Percentiles rank a stretch among this genome's conserved stretches.
These are phyloP conservation scores for Venturia pyrina DNA, from an alignment of 2,329 filamentous ascomycete species.

Conservation along the genomic window DNA sequence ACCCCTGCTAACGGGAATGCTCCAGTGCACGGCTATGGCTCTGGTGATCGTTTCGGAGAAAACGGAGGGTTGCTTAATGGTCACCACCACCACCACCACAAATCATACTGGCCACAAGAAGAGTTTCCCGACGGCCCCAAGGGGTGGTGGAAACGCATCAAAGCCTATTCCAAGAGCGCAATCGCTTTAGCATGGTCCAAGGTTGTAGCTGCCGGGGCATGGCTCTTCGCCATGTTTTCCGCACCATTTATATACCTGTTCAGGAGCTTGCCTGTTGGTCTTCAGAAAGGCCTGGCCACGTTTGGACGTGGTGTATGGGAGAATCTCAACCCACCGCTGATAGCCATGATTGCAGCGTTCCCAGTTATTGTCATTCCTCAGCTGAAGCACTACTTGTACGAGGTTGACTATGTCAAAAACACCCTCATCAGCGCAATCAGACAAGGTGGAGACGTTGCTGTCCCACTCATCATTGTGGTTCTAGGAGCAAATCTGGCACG, in stretches of 20 bases:
- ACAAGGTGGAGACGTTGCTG: slow-evolving; percentile 81
- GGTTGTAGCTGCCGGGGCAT: not conserved
- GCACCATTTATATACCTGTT: not conserved
- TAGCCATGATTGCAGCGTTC: slow-evolving; percentile 91
- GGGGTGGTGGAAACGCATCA: slow-evolving; percentile 24
- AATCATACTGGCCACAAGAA: slow-evolving; percentile 13
- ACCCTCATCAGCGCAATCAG: slow-evolving; percentile 82
- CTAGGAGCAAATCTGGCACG: slow-evolving; percentile 88
- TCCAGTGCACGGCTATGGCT: slow-evolving; percentile 23
- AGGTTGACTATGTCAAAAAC: slow-evolving; percentile 76
- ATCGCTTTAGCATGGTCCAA: not conserved
- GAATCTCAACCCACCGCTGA: slow-evolving; percentile 97
- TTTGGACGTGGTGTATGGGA: slow-evolving; percentile 59
- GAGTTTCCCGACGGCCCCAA: slow-evolving; percentile 24
- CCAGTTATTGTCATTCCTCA: slow-evolving; percentile 78
- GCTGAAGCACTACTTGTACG: slow-evolving; percentile 79
- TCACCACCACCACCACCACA: not conserved
- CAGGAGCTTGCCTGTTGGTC: slow-evolving; percentile 22
- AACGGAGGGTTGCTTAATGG: not conserved
- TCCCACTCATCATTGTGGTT: slow-evolving; percentile 90
- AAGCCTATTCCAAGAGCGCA: slow-evolving; percentile 20
- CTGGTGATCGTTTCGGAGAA: not conserved
- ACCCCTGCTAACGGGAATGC: slow-evolving; percentile 41
- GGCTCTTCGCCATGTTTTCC: not conserved
- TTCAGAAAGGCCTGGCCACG: slow-evolving; percentile 39